Percentiles rank a stretch among this genome's conserved stretches.
Evolutionary conservation across 805 yeast species (phyloP).

Genomic region (Saturnispora sekii): DNA sequence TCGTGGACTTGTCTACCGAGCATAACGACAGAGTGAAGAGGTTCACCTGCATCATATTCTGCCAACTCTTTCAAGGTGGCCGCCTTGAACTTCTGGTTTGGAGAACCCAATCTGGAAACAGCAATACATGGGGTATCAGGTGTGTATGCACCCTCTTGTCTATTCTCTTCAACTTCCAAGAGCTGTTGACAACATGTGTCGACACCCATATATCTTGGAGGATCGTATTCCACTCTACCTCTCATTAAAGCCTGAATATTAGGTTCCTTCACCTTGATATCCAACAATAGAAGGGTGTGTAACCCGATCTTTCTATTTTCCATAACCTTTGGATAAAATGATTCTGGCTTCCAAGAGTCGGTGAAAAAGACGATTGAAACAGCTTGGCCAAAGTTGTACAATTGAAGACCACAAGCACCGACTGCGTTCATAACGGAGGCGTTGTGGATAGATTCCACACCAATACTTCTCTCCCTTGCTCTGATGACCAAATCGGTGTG

Average conservation of each 20-base stretch:
- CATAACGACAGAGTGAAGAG: slow-evolving; percentile 83
- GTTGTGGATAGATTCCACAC: slow-evolving; percentile 79
- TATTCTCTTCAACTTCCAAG: slow-evolving; percentile 73
- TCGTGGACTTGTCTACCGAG: slow-evolving; percentile 93
- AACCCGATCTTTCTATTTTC: slow-evolving; percentile 87
- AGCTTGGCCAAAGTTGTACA: slow-evolving; percentile 93
- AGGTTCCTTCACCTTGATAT: slow-evolving; percentile 95
- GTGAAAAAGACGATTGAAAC: slow-evolving; percentile 95
- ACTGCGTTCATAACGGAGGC: slow-evolving; percentile 98
- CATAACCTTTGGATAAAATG: slow-evolving; percentile 79
- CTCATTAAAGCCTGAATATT: slow-evolving; percentile 89
- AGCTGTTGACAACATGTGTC: slow-evolving; percentile 83
- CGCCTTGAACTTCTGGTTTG: slow-evolving; percentile 71
- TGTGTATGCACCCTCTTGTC: slow-evolving; percentile 72
- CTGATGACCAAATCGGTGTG: slow-evolving; percentile 90
- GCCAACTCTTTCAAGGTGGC: slow-evolving; percentile 73
- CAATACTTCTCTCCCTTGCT: slow-evolving; percentile 76
- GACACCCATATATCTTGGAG: slow-evolving; percentile 93
- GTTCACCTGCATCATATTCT: slow-evolving; percentile 86
- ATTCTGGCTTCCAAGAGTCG: slow-evolving; percentile 92
- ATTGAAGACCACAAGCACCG: slow-evolving; percentile 94
- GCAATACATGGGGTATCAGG: slow-evolving; percentile 90
- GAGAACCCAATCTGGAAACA: slow-evolving; percentile 84
- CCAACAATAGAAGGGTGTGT: slow-evolving; percentile 81
- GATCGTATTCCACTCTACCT: slow-evolving; percentile 87